Percentiles rank a stretch among this genome's conserved stretches.
phyloP scores from a whole-genome alignment of 768 basidiomycete species.

The Leucocoprinus leucothites region DNA sequence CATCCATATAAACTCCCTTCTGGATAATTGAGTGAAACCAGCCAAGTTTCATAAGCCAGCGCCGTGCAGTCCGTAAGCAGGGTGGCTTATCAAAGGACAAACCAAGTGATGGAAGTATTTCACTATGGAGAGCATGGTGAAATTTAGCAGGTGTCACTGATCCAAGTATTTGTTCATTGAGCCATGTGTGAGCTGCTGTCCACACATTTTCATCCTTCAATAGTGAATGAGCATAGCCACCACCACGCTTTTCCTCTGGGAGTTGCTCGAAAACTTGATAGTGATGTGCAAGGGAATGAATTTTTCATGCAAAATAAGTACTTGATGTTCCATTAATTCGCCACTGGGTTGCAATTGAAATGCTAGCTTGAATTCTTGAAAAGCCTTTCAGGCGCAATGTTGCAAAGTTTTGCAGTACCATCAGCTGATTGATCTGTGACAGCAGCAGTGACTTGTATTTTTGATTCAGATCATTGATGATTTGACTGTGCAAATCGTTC shows the following conservation, averaged over 20 bases:
- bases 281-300: conserved; percentile 26
- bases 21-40: conserved; percentile 24
- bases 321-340: conserved; percentile 16
- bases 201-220: conserved; percentile 23
- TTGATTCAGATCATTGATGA: conserved; percentile 23
- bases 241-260: conserved; percentile 24
- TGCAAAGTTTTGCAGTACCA: conserved; percentile 30
- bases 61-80: conserved; percentile 27
- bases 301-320: conserved; percentile 22
- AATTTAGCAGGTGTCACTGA: conserved; percentile 27
- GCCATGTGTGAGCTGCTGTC: conserved; percentile 30
- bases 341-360: conserved; percentile 33
- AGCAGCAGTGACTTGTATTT: conserved; percentile 19
- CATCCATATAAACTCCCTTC: conserved; percentile 29
- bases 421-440: conserved; percentile 26
- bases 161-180: conserved; percentile 26
- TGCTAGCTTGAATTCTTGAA: conserved; percentile 24
- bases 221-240: conserved; percentile 12
- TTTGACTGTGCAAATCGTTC: conserved; percentile 22
- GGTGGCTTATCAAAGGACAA: conserved; percentile 23
- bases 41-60: conserved; percentile 34
- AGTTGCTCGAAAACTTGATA: conserved; percentile 33
- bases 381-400: conserved; percentile 28
- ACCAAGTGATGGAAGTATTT: conserved; percentile 28
- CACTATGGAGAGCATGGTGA: conserved; percentile 21